Base-by-base conservation (phyloP, 768 basidiomycete genomes). In the Pleurotus cornucopiae region DNA sequence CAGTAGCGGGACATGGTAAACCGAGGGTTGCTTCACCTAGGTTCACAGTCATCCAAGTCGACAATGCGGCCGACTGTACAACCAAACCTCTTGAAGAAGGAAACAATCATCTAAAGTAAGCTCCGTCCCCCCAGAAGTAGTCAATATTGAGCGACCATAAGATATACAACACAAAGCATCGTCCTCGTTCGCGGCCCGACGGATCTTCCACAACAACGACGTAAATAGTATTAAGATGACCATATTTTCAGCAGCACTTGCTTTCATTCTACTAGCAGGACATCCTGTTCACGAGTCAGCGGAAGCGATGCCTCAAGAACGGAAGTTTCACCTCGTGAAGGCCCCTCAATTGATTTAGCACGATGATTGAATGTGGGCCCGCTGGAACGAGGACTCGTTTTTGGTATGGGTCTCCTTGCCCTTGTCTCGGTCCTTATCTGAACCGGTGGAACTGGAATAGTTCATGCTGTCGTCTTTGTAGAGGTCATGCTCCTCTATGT, bases 401-500 rank as follows among this genome's bases (percentile, higher is more conserved):
- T 25, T 53, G 20, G 51, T 21, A 9, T 41, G 25, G 4, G 18
- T 12, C 9, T 52, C 51, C 39, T 53, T 53, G 51, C 39, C 39
- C 14, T 53, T 53, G 14, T 53, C 51, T 25, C 51, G n/a, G 16
- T 53, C 51, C 38, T 38, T 23, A 53, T 53, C 51, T 16, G 37
- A 12, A 0, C 37, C 34, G 14, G 18, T 18, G 3, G 51, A 2
- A 39, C 41, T 40, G 13, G 51, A 53, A 30, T 40, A 39, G 23
- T 23, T n/a, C 21, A 48, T 55, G 25, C 69, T 73, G 44, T 90
- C 89, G 41, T 91, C 89, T 58, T 78, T 76, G 63, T 91, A 91
- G 60, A 91, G 74, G 38, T 85, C 81, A 61, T 95, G 76, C 66
- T 89, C 78, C 67, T 94, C 88, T 72, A 98, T 99, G 68, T 99